Conservation (phyloP, 2,329 filamentous ascomycete species). For the Zasmidium angulare region DNA sequence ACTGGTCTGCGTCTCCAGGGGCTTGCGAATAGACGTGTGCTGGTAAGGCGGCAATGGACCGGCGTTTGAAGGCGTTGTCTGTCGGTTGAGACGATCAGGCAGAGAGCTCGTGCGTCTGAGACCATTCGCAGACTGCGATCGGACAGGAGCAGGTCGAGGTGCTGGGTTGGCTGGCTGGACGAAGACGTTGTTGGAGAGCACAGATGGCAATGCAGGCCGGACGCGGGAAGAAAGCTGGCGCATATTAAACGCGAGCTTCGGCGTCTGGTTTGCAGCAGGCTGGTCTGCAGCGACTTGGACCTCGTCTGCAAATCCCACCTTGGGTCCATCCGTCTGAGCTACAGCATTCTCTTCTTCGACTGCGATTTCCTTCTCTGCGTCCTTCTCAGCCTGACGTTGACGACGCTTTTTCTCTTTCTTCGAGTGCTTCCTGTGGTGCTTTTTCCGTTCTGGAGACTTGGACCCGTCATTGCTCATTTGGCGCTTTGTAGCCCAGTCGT, state of each 20-base stretch:
- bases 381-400: conserved; percentile 36
- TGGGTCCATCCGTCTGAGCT: conserved; percentile 5
- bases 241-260: conserved; percentile 35
- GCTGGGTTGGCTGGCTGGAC: conserved; percentile 31
- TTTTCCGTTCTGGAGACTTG: conserved; percentile 36
- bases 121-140: conserved; percentile 35
- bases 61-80: conserved; percentile 15
- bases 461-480: conserved; percentile 23
- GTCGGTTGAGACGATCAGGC: conserved; percentile 62
- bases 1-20: conserved; percentile 12
- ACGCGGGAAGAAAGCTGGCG: conserved; percentile 53
- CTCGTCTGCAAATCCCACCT: conserved; percentile 44
- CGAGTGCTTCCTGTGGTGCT: conserved; percentile 45
- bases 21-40: conserved; percentile 12
- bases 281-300: conserved; percentile 25
- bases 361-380: conserved; percentile 26
- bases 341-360: conserved; percentile 12
- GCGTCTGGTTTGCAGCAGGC: conserved; percentile 11
- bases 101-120: conserved; percentile 73
- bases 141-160: conserved; percentile 12
- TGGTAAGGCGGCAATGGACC: conserved; percentile 32
- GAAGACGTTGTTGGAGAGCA: conserved; percentile 72
- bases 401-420: conserved; percentile 50
- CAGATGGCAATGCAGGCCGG: conserved; percentile 61
- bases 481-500: conserved; percentile 26